Evolutionary conservation across 2,329 filamentous ascomycete genomes (phyloP).

Genomic region (Fulvia fulva): DNA sequence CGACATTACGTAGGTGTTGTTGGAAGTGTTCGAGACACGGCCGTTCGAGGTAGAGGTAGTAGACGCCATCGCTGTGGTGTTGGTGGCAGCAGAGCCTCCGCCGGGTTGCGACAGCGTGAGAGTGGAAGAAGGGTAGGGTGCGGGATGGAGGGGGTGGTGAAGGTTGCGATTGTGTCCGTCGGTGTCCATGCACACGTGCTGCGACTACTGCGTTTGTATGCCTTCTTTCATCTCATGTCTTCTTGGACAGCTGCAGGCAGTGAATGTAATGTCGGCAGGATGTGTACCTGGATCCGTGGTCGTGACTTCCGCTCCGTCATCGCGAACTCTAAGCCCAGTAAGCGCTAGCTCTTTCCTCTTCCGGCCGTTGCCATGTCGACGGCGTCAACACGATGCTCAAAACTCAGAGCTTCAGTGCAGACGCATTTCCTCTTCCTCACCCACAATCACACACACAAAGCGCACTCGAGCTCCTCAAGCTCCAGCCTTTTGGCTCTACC

Average conservation of each 20-base stretch:
- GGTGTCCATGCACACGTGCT: background rate
- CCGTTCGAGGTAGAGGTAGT: slow-evolving; percentile 21
- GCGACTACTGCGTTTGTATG: background rate
- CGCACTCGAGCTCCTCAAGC: slow-evolving; percentile 14
- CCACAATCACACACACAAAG: slow-evolving; percentile 22
- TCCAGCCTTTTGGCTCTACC: slow-evolving; percentile 25
- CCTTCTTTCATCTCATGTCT: background rate
- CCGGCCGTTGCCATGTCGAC: background rate
- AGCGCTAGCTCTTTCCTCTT: background rate
- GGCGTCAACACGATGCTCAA: background rate
- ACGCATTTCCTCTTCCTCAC: slow-evolving; percentile 21
- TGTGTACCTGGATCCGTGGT: background rate
- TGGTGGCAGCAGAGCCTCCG: background rate
- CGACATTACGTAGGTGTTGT: slow-evolving; percentile 87
- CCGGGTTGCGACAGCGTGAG: background rate
- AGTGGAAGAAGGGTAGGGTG: background rate
- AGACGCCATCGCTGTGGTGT: slow-evolving; percentile 17
- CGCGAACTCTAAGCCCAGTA: background rate
- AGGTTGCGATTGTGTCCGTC: background rate
- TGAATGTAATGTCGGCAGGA: background rate
- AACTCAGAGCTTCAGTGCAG: background rate
- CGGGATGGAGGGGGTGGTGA: background rate
- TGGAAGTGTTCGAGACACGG: slow-evolving; percentile 37
- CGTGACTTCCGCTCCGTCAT: background rate
- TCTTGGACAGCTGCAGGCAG: background rate